phyloP scores from a whole-genome alignment of 306 rosid species.

The Trifolium subterraneum region DNA sequence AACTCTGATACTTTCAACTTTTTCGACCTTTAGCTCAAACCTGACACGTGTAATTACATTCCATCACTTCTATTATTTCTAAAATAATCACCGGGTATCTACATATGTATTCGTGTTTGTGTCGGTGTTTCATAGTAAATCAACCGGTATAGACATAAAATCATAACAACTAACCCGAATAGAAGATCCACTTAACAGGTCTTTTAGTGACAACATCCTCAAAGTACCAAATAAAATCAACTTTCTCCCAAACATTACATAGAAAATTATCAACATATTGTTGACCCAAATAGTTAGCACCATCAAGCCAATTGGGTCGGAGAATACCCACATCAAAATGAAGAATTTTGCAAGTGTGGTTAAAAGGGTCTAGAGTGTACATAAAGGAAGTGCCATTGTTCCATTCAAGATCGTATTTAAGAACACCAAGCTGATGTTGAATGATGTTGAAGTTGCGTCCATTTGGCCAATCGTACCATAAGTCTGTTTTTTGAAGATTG shows the following conservation, averaged over 20 bases:
- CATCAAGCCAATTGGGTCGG: constrained; percentile 85
- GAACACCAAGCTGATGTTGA: constrained; percentile 66
- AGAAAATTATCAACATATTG: constrained; percentile 71
- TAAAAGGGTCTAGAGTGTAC: constrained; percentile 54
- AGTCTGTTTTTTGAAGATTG: constrained; percentile 58
- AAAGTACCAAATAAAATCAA: constrained; percentile 67
- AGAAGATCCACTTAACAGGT: constrained; percentile 85
- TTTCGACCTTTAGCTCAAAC: not conserved
- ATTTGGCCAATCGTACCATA: constrained; percentile 96
- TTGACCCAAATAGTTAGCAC: constrained; percentile 78
- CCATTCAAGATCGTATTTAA: constrained; percentile 84
- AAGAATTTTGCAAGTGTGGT: constrained; percentile 47
- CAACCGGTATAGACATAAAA: not conserved
- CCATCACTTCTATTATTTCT: not conserved
- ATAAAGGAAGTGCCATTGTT: constrained; percentile 83
- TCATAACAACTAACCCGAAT: constrained; percentile 49
- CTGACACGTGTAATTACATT: not conserved
- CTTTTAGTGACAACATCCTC: constrained; percentile 77
- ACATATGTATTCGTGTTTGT: not conserved
- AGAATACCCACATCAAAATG: constrained; percentile 80
- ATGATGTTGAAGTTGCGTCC: constrained; percentile 95
- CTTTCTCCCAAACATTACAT: constrained; percentile 90
- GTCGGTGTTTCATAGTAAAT: not conserved
- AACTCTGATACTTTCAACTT: not conserved
- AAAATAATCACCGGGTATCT: not conserved